Evolutionary conservation across 2,329 filamentous ascomycete genomes (phyloP).

Genomic region (Peltaster fructicola): DNA sequence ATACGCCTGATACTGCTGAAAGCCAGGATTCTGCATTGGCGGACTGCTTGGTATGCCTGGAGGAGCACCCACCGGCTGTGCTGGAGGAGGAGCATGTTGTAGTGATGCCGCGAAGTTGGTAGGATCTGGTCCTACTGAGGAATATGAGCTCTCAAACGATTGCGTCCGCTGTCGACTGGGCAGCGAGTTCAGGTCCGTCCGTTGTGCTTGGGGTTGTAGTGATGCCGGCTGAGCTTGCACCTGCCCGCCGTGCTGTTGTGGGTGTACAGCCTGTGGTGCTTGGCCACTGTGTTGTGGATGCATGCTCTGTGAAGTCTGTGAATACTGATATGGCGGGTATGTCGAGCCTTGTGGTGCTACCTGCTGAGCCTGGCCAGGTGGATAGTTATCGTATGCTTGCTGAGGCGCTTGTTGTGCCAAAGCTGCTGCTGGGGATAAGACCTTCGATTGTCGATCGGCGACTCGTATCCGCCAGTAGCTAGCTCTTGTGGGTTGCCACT

Average conservation of each 20-base stretch:
- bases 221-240: constrained; percentile 5
- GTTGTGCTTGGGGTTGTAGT: constrained; percentile 10
- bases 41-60: constrained; percentile 10
- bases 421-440: constrained; percentile 19
- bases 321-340: constrained; percentile 8
- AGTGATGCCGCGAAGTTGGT: constrained; percentile 11
- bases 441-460: constrained; percentile 27
- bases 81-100: constrained; percentile 1
- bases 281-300: constrained; percentile 3
- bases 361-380: constrained; percentile 3
- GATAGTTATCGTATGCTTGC: constrained; percentile 5
- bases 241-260: constrained; percentile 6
- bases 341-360: too few species aligned
- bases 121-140: constrained; percentile 1
- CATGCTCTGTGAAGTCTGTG: too few species aligned
- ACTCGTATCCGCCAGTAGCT: constrained; percentile 28
- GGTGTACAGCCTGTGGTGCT: constrained; percentile 3
- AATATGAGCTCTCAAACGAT: constrained; percentile 15
- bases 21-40: constrained; percentile 6
- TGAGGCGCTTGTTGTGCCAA: constrained; percentile 11
- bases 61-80: constrained; percentile 11
- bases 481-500: constrained; percentile 29
- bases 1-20: constrained; percentile 18
- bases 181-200: constrained; percentile 8
- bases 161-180: constrained; percentile 12